Evolutionary conservation across 2,329 filamentous ascomycete species (phyloP).

Genomic region (Zasmidium citrigriseum): DNA sequence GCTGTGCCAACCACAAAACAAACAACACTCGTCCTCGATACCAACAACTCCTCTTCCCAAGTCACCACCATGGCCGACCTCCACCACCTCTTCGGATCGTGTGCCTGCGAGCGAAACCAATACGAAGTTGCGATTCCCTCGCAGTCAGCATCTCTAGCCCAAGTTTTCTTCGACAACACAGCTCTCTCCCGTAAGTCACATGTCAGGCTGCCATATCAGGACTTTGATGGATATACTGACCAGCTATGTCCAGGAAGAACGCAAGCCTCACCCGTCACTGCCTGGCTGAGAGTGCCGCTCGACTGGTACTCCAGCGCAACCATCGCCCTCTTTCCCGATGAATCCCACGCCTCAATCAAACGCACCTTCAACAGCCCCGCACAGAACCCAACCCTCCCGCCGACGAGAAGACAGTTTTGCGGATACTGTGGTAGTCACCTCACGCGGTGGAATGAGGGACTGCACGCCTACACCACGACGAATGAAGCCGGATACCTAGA

Average conservation of each 20-base stretch:
- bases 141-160: conserved; percentile 56
- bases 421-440: conserved; percentile 88
- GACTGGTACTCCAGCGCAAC: conserved; percentile 78
- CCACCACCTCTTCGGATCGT: conserved; percentile 66
- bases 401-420: conserved; percentile 75
- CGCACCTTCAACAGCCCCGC: conserved; percentile 45
- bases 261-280: conserved; percentile 71
- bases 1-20: background rate
- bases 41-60: background rate
- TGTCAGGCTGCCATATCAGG: background rate
- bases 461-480: conserved; percentile 42
- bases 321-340: conserved; percentile 74
- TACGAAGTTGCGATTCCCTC: conserved; percentile 72
- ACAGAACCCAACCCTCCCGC: conserved; percentile 57
- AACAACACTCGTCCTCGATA: background rate
- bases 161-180: conserved; percentile 74
- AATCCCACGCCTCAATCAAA: conserved; percentile 53
- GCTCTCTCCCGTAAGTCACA: conserved; percentile 68
- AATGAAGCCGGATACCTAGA: conserved; percentile 75
- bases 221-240: background rate
- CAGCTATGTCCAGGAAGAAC: conserved; percentile 52
- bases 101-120: conserved; percentile 82
- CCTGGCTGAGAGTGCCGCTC: conserved; percentile 77
- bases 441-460: conserved; percentile 76
- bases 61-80: conserved; percentile 16